These are phyloP conservation scores for Orbilia javanica DNA, from an alignment of 2,329 filamentous ascomycete species.

Conservation along the genomic window DNA sequence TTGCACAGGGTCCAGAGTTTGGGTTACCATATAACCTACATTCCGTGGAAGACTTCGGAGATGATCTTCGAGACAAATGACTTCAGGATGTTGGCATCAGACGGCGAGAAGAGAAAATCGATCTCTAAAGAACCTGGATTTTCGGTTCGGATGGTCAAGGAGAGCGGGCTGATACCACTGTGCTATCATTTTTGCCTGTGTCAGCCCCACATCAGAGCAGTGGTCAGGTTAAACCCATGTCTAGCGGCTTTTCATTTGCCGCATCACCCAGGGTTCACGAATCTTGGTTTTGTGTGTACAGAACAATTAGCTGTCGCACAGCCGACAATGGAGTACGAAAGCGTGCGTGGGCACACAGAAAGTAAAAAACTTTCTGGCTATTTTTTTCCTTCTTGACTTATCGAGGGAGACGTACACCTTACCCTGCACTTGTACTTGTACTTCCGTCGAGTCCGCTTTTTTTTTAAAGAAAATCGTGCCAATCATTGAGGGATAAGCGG, in stretches of 20 bases:
- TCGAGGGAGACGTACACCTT: not conserved
- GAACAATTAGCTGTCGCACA: constrained; percentile 56
- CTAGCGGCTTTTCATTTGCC: constrained; percentile 58
- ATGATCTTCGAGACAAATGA: constrained; percentile 32
- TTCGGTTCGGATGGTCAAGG: constrained; percentile 7
- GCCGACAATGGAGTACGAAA: constrained; percentile 25
- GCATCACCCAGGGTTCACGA: constrained; percentile 54
- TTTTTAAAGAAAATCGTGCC: not conserved
- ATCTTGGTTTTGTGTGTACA: constrained; percentile 58
- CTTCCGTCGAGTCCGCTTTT: not conserved
- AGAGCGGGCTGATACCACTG: constrained; percentile 14
- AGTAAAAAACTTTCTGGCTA: not conserved
- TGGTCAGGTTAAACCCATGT: constrained; percentile 50
- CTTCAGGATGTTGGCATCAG: constrained; percentile 49
- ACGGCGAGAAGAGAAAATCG: constrained; percentile 21
- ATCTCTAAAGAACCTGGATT: constrained; percentile 13
- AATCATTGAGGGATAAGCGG: constrained; percentile 15
- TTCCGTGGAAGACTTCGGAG: constrained; percentile 24
- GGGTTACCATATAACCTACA: too few relatives aligned
- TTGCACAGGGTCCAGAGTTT: constrained; percentile 29
- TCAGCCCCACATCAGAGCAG: constrained; percentile 32
- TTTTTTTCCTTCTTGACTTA: not conserved
- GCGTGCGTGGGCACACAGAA: not conserved
- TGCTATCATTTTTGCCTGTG: constrained; percentile 41
- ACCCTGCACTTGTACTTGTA: constrained; percentile 24